Percentiles rank a stretch among this genome's conserved stretches.
Conservation (phyloP, 768 basidiomycete genomes). For the Tylopilus balloui region DNA sequence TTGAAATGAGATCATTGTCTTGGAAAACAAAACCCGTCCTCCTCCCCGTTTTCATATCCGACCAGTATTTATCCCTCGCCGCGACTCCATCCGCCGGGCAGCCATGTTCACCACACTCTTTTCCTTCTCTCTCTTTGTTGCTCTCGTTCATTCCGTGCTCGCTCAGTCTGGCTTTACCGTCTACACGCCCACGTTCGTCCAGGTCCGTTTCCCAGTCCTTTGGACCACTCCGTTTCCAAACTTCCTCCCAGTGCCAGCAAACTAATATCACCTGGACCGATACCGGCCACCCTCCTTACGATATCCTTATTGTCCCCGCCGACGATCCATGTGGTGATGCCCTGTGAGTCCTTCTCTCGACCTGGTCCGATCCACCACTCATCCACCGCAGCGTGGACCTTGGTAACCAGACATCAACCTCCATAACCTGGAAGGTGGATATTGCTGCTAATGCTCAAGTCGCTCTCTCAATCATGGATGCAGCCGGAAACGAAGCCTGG, state of each 20-base stretch:
- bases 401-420: constrained; percentile 46
- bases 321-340: constrained; percentile 54
- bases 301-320: constrained; percentile 50
- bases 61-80: constrained; percentile 9
- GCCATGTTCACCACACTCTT: constrained; percentile 78
- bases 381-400: constrained; percentile 48
- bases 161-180: constrained; percentile 48
- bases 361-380: background rate
- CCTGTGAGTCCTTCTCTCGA: constrained; percentile 41
- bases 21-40: background rate
- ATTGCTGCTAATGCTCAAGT: constrained; percentile 47
- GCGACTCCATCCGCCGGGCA: constrained; percentile 9
- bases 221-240: background rate
- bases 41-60: constrained; percentile 15
- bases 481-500: constrained; percentile 60
- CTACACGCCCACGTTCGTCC: constrained; percentile 45
- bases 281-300: constrained; percentile 45
- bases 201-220: constrained; percentile 39
- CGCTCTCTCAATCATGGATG: constrained; percentile 51
- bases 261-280: constrained; percentile 49
- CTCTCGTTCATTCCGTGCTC: constrained; percentile 46
- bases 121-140: constrained; percentile 64
- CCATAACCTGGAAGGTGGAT: constrained; percentile 36
- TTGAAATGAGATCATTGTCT: constrained; percentile 18
- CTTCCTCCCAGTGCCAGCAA: constrained; percentile 46